Conservation (phyloP, 1,284 basidiomycete species). For the Fistulina hepatica region DNA sequence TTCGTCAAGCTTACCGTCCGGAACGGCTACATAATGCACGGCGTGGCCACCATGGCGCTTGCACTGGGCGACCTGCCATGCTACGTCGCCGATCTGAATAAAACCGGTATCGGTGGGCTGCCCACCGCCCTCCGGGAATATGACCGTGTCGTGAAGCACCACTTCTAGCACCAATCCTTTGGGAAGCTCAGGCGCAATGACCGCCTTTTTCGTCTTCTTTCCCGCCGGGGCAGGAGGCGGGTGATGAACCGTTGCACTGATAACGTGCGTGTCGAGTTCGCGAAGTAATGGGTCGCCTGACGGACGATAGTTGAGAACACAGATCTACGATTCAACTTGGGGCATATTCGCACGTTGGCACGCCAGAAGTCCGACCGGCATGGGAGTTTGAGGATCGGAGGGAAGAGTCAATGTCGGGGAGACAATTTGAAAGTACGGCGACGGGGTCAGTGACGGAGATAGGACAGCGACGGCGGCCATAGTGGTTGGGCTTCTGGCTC, state of each 20-base stretch:
- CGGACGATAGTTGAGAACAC: slow-evolving; percentile 41
- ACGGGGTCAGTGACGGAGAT: background rate
- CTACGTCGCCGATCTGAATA: slow-evolving; percentile 35
- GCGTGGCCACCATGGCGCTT: slow-evolving; percentile 66
- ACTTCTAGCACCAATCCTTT: slow-evolving; percentile 46
- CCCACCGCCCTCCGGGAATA: slow-evolving; percentile 85
- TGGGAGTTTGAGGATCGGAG: slow-evolving; percentile 18
- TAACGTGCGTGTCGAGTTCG: slow-evolving; percentile 41
- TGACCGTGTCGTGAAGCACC: slow-evolving; percentile 70
- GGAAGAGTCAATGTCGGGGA: background rate
- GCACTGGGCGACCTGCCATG: slow-evolving; percentile 60
- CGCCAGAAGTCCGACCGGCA: slow-evolving; percentile 62
- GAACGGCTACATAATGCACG: slow-evolving; percentile 61
- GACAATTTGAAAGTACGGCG: background rate
- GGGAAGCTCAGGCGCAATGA: slow-evolving; percentile 33
- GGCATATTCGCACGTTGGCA: no score
- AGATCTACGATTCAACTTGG: no score
- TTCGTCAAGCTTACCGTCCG: slow-evolving; percentile 29
- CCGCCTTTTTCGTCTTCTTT: slow-evolving; percentile 46
- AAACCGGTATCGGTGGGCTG: slow-evolving; percentile 74
- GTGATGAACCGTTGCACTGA: slow-evolving; percentile 36
- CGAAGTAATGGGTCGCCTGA: slow-evolving; percentile 55
- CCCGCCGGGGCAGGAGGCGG: slow-evolving; percentile 28
- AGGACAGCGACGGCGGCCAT: background rate
- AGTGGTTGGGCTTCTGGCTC: no score